Evolutionary conservation across 2,329 filamentous ascomycete genomes (phyloP).

Genomic region (Monilinia vaccinii-corymbosi): DNA sequence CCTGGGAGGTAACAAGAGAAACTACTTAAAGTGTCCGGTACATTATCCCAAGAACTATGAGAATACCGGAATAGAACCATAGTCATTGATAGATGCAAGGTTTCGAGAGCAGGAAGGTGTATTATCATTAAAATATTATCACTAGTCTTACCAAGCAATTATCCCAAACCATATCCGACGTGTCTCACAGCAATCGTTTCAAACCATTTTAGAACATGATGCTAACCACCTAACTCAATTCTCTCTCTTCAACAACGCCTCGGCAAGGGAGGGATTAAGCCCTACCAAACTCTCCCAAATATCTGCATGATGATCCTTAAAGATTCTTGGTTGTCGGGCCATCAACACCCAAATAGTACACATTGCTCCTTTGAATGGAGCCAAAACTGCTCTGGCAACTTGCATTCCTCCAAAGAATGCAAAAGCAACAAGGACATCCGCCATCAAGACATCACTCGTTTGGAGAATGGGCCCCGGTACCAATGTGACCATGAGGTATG

Average conservation of each 20-base stretch:
- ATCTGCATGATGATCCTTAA: not conserved
- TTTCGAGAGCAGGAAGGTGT: not conserved
- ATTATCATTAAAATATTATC: not conserved
- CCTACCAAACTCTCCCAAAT: conserved; percentile 4
- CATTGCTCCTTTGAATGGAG: conserved; percentile 2
- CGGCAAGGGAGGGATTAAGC: not conserved
- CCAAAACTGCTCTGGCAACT: not conserved
- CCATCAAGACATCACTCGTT: not conserved
- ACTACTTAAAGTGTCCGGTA: too few relatives aligned
- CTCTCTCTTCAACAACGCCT: not conserved
- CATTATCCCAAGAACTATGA: too few relatives aligned
- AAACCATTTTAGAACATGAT: too few relatives aligned
- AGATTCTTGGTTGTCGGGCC: not conserved
- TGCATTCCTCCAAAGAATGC: not conserved
- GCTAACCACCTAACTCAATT: not conserved
- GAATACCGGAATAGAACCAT: not conserved
- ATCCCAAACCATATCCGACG: too few relatives aligned
- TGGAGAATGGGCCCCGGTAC: not conserved
- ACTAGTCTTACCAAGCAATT: not conserved
- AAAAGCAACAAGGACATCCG: not conserved
- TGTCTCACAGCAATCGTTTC: too few relatives aligned
- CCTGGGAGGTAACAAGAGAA: too few relatives aligned
- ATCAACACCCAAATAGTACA: not conserved
- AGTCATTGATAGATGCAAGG: not conserved
- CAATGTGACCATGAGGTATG: not conserved